Evolutionary conservation across 2,329 filamentous ascomycete species (phyloP).

Genomic region (Epichloe coenophiala): DNA sequence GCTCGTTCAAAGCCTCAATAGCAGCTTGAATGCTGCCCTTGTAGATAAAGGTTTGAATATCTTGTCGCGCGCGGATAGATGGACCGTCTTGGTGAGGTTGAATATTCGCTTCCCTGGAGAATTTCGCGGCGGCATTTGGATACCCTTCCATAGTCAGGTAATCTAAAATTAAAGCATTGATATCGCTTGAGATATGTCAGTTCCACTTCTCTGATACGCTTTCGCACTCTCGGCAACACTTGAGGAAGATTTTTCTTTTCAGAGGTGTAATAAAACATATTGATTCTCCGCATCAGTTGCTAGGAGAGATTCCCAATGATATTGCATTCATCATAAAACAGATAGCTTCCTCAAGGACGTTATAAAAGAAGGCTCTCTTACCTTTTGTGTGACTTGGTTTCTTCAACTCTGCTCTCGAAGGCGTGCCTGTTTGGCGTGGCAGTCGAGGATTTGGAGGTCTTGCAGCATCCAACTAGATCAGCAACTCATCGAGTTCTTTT

Average conservation of each 20-base stretch:
- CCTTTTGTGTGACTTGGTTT: conserved; percentile 81
- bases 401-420: conserved; percentile 72
- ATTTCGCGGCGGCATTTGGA: conserved; percentile 80
- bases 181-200: conserved; percentile 51
- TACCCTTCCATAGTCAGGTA: conserved; percentile 96
- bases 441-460: conserved; percentile 2
- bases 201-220: neutral
- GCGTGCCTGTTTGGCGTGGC: conserved; percentile 54
- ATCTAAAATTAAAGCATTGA: conserved; percentile 90
- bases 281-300: conserved; percentile 76
- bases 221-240: neutral
- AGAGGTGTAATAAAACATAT: conserved; percentile 28
- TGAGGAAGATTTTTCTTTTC: neutral
- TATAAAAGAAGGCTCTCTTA: conserved; percentile 34
- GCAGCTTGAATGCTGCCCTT: conserved; percentile 73
- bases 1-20: conserved; percentile 75
- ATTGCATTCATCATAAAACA: conserved; percentile 60
- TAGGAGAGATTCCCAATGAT: conserved; percentile 99
- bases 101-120: conserved; percentile 87
- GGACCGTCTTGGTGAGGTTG: conserved; percentile 56
- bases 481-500: neutral
- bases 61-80: conserved; percentile 63
- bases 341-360: neutral
- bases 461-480: neutral
- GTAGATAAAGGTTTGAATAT: conserved; percentile 76